phyloP scores from a whole-genome alignment of 2,329 filamentous ascomycete species.

The Pseudopyrenochaeta lycopersici region DNA sequence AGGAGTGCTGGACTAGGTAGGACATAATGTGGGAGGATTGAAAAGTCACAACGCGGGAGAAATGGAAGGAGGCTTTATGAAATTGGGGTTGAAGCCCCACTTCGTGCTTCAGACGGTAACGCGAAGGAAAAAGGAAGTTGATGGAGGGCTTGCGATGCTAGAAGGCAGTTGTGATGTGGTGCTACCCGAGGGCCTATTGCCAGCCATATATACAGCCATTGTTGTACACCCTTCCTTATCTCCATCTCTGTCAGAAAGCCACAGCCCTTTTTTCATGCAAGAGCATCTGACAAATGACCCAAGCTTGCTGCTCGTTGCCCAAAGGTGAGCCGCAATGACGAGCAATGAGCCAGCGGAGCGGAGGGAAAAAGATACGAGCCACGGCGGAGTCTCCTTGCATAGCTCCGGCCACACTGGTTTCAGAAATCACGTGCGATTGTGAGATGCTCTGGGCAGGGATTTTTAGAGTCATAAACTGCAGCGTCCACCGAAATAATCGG shows the following conservation, averaged over 20 bases:
- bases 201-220: not conserved
- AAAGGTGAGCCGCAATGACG: not conserved
- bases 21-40: conserved; percentile 19
- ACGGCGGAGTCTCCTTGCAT: not conserved
- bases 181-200: not conserved
- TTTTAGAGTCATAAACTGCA: not conserved
- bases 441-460: not conserved
- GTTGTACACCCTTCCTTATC: not conserved
- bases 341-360: not conserved
- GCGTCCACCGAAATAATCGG: not conserved
- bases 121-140: not conserved
- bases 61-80: not conserved
- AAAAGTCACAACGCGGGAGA: not conserved
- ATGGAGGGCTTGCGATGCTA: not conserved
- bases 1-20: conserved; percentile 29
- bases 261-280: not conserved
- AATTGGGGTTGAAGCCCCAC: not conserved
- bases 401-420: not conserved
- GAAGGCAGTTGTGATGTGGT: not conserved
- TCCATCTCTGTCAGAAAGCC: not conserved
- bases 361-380: not conserved
- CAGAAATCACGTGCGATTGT: not conserved
- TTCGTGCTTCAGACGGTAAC: not conserved
- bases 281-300: not conserved
- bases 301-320: too few species aligned